Percentiles rank a stretch among this genome's conserved stretches.
These are phyloP conservation scores for Teunomyces pallodes DNA, from an alignment of 805 yeast genomes.

Conservation along the genomic window DNA sequence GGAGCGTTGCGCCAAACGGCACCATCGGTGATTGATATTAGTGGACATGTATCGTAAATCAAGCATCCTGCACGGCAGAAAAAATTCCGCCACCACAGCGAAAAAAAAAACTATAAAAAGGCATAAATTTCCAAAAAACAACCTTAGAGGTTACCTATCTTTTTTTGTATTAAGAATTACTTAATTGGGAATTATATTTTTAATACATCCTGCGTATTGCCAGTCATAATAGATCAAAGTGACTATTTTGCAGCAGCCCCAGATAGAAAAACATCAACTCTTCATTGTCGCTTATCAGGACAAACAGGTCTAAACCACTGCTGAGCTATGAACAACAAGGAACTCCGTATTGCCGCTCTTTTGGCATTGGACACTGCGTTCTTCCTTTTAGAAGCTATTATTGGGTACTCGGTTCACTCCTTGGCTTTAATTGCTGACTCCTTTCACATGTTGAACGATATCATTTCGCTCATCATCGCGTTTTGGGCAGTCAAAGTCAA, in stretches of 20 bases:
- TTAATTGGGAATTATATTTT: neutral
- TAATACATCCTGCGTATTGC: neutral
- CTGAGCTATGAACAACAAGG: constrained; percentile 48
- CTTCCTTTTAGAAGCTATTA: constrained; percentile 79
- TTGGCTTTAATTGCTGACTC: constrained; percentile 94
- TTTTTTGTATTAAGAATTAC: neutral
- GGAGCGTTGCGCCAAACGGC: neutral
- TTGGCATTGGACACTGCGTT: constrained; percentile 75
- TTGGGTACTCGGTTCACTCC: constrained; percentile 91
- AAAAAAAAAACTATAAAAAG: constrained; percentile 1
- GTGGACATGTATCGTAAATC: neutral
- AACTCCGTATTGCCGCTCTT: constrained; percentile 67
- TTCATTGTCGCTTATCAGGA: too few species aligned
- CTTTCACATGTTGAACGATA: constrained; percentile 96
- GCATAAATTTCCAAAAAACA: neutral
- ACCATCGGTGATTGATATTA: neutral
- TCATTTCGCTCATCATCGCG: constrained; percentile 84
- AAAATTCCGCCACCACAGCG: neutral
- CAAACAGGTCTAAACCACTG: too few species aligned
- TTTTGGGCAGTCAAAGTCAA: constrained; percentile 96
- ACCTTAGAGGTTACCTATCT: constrained; percentile 1
- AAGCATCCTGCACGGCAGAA: neutral
- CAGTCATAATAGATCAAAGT: neutral
- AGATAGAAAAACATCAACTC: neutral
- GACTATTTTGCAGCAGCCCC: neutral